Evolutionary conservation across 2,329 filamentous ascomycete genomes (phyloP).

Genomic region (Plenodomus lindquistii): DNA sequence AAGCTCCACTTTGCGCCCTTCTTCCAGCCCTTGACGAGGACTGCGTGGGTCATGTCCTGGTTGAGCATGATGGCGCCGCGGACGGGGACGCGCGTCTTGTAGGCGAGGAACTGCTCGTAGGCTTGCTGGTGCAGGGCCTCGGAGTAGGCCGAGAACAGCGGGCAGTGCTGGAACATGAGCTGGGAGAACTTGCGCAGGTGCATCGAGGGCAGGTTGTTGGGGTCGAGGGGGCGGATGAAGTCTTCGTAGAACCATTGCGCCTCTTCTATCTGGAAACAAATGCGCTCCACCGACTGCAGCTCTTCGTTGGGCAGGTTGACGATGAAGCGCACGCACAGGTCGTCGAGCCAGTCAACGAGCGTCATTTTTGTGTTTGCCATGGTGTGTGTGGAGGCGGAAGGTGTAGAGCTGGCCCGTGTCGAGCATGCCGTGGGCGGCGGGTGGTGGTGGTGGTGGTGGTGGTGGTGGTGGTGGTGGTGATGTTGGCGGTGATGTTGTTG

Average conservation of each 20-base stretch:
- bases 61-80: constrained; percentile 93
- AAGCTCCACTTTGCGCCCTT: constrained; percentile 97
- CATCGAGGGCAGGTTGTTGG: constrained; percentile 79
- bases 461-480: constrained; percentile 8
- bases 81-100: constrained; percentile 93
- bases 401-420: constrained; percentile 52
- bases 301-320: constrained; percentile 95
- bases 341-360: constrained; percentile 95
- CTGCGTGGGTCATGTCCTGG: constrained; percentile 87
- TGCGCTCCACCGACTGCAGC: constrained; percentile 83
- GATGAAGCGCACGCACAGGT: constrained; percentile 96
- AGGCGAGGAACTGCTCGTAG: constrained; percentile 88
- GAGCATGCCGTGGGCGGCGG: constrained; percentile 59
- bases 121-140: constrained; percentile 77
- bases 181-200: constrained; percentile 83
- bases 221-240: constrained; percentile 90
- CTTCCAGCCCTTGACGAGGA: constrained; percentile 97
- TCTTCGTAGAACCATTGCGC: constrained; percentile 99
- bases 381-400: constrained; percentile 18
- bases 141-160: constrained; percentile 80
- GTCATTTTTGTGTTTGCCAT: constrained; percentile 82
- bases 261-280: constrained; percentile 98
- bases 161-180: constrained; percentile 91
- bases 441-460: constrained; percentile 11
- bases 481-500: constrained; percentile 10